Evolutionary conservation across 495 filamentous ascomycete species (phyloP).

Genomic region (Neurospora sp.): DNA sequence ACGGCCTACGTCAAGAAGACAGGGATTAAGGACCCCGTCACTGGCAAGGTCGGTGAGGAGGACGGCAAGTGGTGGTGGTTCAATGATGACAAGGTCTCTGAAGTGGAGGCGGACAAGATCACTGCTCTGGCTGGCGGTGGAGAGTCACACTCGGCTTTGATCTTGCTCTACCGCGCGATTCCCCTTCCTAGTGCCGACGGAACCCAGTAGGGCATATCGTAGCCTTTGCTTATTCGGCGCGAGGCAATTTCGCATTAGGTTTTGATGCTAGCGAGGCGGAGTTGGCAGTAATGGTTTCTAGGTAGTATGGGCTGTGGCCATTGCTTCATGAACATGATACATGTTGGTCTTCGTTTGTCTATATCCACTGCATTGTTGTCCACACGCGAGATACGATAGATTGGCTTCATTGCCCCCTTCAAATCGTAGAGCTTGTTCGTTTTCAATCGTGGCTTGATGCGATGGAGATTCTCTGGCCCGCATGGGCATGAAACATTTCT

Average conservation of each 20-base stretch:
- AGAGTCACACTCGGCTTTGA: constrained; percentile 91
- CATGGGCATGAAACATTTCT: not conserved
- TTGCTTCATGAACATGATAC: not conserved
- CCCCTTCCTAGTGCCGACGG: constrained; percentile 43
- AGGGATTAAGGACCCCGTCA: constrained; percentile 50
- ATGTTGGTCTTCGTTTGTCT: not conserved
- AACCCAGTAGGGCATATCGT: constrained; percentile 1
- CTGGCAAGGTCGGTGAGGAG: constrained; percentile 62
- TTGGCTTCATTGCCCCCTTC: not conserved
- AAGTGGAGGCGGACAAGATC: constrained; percentile 87
- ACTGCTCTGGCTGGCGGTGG: constrained; percentile 83
- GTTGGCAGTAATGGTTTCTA: not conserved
- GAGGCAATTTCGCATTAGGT: not conserved
- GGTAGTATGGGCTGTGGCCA: not conserved
- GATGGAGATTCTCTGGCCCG: not conserved
- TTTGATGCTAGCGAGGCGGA: not conserved
- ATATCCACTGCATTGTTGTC: not conserved
- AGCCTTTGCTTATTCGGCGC: not conserved
- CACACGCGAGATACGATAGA: not conserved
- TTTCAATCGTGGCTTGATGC: not conserved
- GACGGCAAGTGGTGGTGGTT: constrained; percentile 99
- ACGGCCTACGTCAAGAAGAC: constrained; percentile 95
- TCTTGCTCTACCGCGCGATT: constrained; percentile 85
- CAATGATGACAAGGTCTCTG: constrained; percentile 94
- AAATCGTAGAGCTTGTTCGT: not conserved